Conservation (phyloP, 495 filamentous ascomycete species). For the Aspergillus cavernicola region DNA sequence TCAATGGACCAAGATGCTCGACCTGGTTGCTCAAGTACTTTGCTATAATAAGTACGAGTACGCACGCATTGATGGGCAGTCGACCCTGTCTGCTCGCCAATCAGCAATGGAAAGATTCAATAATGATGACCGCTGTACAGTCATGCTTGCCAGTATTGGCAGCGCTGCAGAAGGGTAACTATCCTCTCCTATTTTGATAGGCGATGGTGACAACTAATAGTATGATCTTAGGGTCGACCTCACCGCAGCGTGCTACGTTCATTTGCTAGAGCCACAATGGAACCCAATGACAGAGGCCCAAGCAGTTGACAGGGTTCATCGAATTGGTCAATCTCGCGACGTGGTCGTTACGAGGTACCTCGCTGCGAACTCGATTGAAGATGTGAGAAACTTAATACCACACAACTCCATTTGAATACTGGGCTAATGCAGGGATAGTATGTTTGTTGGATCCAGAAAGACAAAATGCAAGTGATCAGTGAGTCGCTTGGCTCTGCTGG, state of each 20-base stretch:
- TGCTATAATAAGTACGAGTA: not conserved
- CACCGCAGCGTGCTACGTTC: not conserved
- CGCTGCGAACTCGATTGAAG: not conserved
- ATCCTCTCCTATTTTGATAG: too few relatives aligned
- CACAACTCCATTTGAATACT: not conserved
- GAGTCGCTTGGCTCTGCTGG: not conserved
- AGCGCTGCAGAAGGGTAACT: not conserved
- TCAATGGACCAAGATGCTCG: not conserved
- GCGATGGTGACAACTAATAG: not conserved
- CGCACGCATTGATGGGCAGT: not conserved
- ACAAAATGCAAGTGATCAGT: not conserved
- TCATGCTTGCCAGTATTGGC: slow-evolving; percentile 4
- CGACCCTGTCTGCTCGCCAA: not conserved
- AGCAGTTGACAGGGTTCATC: not conserved
- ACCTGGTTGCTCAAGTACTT: not conserved
- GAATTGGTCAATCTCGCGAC: not conserved
- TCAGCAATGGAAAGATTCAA: not conserved
- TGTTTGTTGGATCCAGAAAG: not conserved
- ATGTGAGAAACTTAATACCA: not conserved
- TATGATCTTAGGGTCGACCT: not conserved
- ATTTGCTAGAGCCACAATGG: not conserved
- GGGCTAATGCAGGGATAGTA: not conserved
- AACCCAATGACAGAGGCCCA: not conserved
- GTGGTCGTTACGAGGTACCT: slow-evolving; percentile 1
- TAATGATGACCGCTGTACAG: not conserved